Evolutionary conservation across 495 filamentous ascomycete genomes (phyloP), one percentile per base, ranked within the genome.

Genomic region (Immersiella caudata): DNA sequence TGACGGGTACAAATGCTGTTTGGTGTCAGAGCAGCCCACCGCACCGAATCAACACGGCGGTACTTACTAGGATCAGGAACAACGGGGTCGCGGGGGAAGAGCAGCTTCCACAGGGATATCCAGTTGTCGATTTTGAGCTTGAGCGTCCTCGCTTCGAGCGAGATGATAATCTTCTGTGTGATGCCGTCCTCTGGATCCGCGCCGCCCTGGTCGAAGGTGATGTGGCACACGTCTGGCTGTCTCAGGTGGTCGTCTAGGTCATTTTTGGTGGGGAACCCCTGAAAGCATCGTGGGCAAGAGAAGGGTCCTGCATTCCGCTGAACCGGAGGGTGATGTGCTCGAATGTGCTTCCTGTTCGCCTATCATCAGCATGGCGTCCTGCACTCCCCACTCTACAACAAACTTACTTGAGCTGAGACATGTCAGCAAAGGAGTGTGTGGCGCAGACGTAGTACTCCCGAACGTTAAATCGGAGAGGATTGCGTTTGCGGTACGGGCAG

Each of bases 401-500:
- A 60, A 27, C 71, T 65, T 72, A 78, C 76, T 78, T 79, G 11
- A 79, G 72, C 57, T 75, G 70, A 26, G 75, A 73, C 74, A 79
- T 76, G 62, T 73, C 71, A 24, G 72, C 66, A 70, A 76, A 79
- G 2, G 75, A 74, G 49, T 73, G 73, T 63, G 74, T 75, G 12
- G 74, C 74, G 62, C 74, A 75, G 64, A 75, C 72, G 51, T 76
- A 69, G 40, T 75, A 65, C n/a, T 75, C 72, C 26, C 76, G 69
- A 51, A 78, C 72, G 62, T 78, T 78, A 64, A 78, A 78, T 24
- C 77, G 72, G 18, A 73, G 67, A 21, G 77, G 77, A 56, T 79
- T 79, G 27, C 74, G 76, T 64, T 79, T 79, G 40, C 77, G 70
- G 29, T 77, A 79, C 14, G 77, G 77, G 55, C 77, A 79, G 60